Conservation (phyloP, 2,329 filamentous ascomycete species). For the Aspergillus niger region DNA sequence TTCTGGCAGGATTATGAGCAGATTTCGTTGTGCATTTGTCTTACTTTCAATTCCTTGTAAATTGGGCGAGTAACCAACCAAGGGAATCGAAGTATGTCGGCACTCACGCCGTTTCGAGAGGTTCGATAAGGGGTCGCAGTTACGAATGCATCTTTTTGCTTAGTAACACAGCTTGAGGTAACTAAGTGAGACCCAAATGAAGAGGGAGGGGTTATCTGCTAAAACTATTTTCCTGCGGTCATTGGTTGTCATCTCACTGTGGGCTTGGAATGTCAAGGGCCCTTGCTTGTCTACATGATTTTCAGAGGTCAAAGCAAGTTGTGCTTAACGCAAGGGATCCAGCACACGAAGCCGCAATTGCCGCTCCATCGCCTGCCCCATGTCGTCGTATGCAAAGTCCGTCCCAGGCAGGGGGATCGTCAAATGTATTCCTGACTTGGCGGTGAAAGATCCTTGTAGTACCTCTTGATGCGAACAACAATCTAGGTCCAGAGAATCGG, state of each 20-base stretch:
- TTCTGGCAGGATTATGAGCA: background rate
- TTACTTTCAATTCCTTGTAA: background rate
- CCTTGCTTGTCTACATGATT: background rate
- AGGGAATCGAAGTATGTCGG: background rate
- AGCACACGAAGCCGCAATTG: slow-evolving; percentile 4
- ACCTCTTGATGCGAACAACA: slow-evolving; percentile 4
- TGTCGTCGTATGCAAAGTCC: slow-evolving; percentile 1
- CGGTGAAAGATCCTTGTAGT: slow-evolving; percentile 1
- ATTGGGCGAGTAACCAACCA: background rate
- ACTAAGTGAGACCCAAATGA: background rate
- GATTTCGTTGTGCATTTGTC: background rate
- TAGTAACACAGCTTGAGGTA: slow-evolving; percentile 2
- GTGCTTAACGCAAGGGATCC: slow-evolving; percentile 1
- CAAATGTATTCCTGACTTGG: slow-evolving; percentile 5
- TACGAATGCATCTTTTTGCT: background rate
- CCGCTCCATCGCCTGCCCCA: slow-evolving; percentile 2
- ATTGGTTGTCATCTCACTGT: background rate
- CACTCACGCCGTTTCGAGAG: background rate
- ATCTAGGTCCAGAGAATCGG: slow-evolving; percentile 7
- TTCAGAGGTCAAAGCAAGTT: slow-evolving; percentile 1
- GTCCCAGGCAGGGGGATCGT: slow-evolving; percentile 2
- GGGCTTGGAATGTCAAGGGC: background rate
- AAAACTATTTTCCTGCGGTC: background rate
- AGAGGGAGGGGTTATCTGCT: background rate
- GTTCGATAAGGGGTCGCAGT: slow-evolving; percentile 1